These are phyloP conservation scores for Daldinia concentrica DNA, from an alignment of 495 filamentous ascomycete genomes.

Conservation along the genomic window DNA sequence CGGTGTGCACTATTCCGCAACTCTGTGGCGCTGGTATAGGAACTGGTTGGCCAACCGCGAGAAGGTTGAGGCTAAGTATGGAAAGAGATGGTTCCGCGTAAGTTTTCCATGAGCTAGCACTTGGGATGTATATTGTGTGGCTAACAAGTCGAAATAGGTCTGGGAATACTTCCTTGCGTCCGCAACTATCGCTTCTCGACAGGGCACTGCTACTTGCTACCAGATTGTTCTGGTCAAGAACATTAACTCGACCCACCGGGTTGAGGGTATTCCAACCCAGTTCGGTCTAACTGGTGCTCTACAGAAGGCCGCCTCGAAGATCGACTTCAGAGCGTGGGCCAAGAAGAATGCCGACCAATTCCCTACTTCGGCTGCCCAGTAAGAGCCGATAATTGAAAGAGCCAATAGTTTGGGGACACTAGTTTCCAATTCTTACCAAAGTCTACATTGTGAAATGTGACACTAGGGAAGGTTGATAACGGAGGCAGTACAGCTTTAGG, in stretches of 20 bases:
- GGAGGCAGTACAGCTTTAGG: not conserved
- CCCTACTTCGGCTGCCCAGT: conserved; percentile 52
- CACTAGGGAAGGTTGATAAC: not conserved
- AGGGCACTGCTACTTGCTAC: conserved; percentile 93
- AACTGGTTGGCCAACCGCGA: conserved; percentile 98
- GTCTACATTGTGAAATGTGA: not conserved
- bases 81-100: conserved; percentile 94
- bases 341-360: conserved; percentile 56
- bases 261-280: conserved; percentile 84
- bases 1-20: conserved; percentile 97
- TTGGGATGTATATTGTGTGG: not conserved
- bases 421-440: not conserved
- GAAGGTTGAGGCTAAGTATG: conserved; percentile 95
- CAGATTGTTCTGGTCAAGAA: conserved; percentile 98
- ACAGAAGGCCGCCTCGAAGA: conserved; percentile 48
- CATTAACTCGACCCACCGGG: conserved; percentile 92
- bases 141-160: conserved; percentile 65
- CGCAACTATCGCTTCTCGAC: conserved; percentile 91
- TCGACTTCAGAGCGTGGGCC: conserved; percentile 56
- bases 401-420: not conserved
- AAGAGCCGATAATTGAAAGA: conserved; percentile 9
- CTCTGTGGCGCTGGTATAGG: conserved; percentile 97
- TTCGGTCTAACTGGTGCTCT: conserved; percentile 80
- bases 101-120: conserved; percentile 49
- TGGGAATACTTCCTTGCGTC: conserved; percentile 98